Base-by-base conservation (phyloP, 176 grass and related monocot species). In the Otatea glauca region DNA sequence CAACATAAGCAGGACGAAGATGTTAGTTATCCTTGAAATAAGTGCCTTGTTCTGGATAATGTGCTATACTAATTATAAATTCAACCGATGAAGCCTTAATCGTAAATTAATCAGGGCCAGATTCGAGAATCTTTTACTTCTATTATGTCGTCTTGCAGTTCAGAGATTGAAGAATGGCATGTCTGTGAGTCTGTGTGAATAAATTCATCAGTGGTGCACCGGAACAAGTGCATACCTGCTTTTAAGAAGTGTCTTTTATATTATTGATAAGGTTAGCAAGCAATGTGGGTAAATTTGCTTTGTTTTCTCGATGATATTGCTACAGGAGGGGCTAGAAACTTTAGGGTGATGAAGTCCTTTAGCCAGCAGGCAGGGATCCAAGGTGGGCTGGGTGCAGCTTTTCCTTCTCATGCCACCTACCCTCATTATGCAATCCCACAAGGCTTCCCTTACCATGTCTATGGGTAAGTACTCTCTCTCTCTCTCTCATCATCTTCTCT, bases 351-450 rank as follows among this genome's bases (percentile, higher is more conserved):
- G 91, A 99, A 99, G 81, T 92, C 96, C 79, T 92, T 99, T 84
- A 90, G 75, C 80, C 89, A 91, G 89, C 88, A 92, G 77, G 75
- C 84, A 84, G 88, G 91, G 68, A 78, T 91, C 65, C 93, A 94
- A 92, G 91, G 88, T 89, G 96, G 90, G 65, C 78, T 85, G 71
- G 83, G 88, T 45, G 83, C 93, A 86, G 88, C 93, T 89, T 96
- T 95, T 79, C 77, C 91, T 67, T 89, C 93, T 75, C 89, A 92
- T 89, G 86, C 89, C 90, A 92, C 91, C 88, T 91, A 94, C 88
- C 93, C 93, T 84, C 93, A 96, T 96, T 96, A 99, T 94, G 81
- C 93, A 86, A 88, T 96, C 65, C 91, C 91, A 87, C 96, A 99
- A 80, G 92, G 93, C 32, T 82, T 96, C 75, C 96, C 96, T 86